These are phyloP conservation scores for Calonectria naviculata DNA, from an alignment of 2,329 filamentous ascomycete species.

Conservation along the genomic window DNA sequence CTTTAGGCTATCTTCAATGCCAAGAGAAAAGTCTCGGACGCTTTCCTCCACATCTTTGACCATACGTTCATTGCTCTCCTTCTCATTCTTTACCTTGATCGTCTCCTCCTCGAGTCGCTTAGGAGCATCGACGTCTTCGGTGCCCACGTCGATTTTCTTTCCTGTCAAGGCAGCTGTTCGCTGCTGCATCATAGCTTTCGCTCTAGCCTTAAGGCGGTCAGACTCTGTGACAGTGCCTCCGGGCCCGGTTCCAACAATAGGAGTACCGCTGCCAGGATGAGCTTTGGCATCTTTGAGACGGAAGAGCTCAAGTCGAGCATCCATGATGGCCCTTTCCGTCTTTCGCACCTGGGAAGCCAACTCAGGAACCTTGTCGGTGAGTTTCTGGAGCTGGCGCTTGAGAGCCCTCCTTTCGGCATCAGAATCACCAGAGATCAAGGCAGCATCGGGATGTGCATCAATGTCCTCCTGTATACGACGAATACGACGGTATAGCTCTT, in stretches of 20 bases:
- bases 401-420: conserved; percentile 88
- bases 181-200: conserved; percentile 99
- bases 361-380: conserved; percentile 91
- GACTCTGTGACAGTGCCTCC: conserved; percentile 92
- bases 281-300: conserved; percentile 93
- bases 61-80: conserved; percentile 96
- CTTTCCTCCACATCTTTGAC: conserved; percentile 97
- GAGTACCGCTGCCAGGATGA: conserved; percentile 81
- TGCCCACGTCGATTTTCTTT: conserved; percentile 75
- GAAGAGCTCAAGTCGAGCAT: conserved; percentile 92
- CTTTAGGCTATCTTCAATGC: conserved; percentile 89
- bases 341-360: conserved; percentile 92
- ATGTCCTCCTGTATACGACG: conserved; percentile 94
- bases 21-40: conserved; percentile 85
- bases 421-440: conserved; percentile 78
- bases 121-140: conserved; percentile 82
- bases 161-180: conserved; percentile 92
- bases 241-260: conserved; percentile 91
- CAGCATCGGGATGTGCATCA: conserved; percentile 83
- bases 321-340: conserved; percentile 92
- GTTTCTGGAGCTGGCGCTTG: conserved; percentile 87
- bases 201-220: conserved; percentile 92
- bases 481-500: conserved; percentile 93
- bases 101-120: conserved; percentile 91
- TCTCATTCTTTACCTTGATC: conserved; percentile 82